These are phyloP conservation scores for Candida vaughaniae DNA, from an alignment of 805 yeast species.

Conservation along the genomic window DNA sequence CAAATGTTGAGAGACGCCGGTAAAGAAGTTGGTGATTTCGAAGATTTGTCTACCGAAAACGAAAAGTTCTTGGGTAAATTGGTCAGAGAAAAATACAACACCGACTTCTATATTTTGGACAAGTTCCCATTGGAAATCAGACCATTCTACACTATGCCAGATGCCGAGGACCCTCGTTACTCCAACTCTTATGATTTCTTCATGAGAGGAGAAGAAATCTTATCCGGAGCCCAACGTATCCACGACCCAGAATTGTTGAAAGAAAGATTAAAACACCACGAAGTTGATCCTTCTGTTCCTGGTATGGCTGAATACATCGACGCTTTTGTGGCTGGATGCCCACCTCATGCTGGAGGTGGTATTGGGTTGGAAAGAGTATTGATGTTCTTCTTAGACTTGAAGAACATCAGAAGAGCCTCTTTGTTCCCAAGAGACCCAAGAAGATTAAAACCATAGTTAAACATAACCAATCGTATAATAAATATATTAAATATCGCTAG, in stretches of 20 bases:
- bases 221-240: slow-evolving; percentile 99
- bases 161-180: slow-evolving; percentile 84
- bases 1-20: slow-evolving; percentile 84
- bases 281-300: slow-evolving; percentile 71
- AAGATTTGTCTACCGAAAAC: slow-evolving; percentile 90
- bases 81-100: slow-evolving; percentile 90
- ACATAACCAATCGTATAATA: too few relatives aligned
- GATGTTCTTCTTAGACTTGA: slow-evolving; percentile 95
- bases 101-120: slow-evolving; percentile 97
- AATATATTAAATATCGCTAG: neutral
- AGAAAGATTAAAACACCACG: slow-evolving; percentile 82
- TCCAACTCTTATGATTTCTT: slow-evolving; percentile 98
- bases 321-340: slow-evolving; percentile 91
- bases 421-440: slow-evolving; percentile 98
- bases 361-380: slow-evolving; percentile 98
- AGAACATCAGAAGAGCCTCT: slow-evolving; percentile 97
- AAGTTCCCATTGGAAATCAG: slow-evolving; percentile 96
- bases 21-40: slow-evolving; percentile 79
- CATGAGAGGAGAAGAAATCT: slow-evolving; percentile 99
- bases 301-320: slow-evolving; percentile 91
- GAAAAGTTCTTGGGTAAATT: slow-evolving; percentile 90
- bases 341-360: slow-evolving; percentile 99
- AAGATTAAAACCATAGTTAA: slow-evolving; percentile 83
- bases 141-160: slow-evolving; percentile 99
- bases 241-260: slow-evolving; percentile 85